Evolutionary conservation across 331 rosid species (phyloP), one percentile per base, ranked within the genome.

Genomic region (Quercus phellos): DNA sequence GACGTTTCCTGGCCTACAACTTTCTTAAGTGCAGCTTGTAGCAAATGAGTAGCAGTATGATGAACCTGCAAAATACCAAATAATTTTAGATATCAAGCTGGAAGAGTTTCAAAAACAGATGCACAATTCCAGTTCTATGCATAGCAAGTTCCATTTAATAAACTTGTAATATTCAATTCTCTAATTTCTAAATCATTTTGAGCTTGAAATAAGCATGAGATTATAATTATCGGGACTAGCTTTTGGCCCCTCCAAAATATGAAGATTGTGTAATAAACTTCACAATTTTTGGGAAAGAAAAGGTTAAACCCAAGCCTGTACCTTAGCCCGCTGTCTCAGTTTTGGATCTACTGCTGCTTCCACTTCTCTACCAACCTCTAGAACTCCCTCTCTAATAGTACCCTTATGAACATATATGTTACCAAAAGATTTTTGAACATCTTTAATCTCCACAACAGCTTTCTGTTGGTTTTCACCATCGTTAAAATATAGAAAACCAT

Each of bases 31-130:
- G 98, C 98, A 79, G 98, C 83, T 85, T 94, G 98, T 81, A 94
- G 88, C 83, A 94, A 87, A 89, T 94, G 97, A 70, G 98, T 94
- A 67, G 98, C 92, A 69, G 98, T 94, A 71, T 94, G 98, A 89
- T 94, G 98, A 86, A 90, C 98, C 98, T 94, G 80, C 35, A 85
- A 84, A 78, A 72, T 68, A 76, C 74, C 63, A 76, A 58, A 19
- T 6, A 43, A 67, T 75, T 69, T 68, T 55, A 82, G 63, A 66
- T 26, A 66, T 50, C n/a, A 59, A 79, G 68, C 63, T 76, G 50
- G 69, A 56, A 32, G 72, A 67, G 63, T 63, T 19, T 11, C 17
- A 74, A 77, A 56, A 32, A 43, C 24, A 10, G 56, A 64, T 13
- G 8, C 30, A 29, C 1, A 60, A 3, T n/a, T 43, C 5, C 9